Percentiles rank a stretch among this genome's conserved stretches.
phyloP scores from a whole-genome alignment of 306 rosid species.

The Aeschynomene evenia region DNA sequence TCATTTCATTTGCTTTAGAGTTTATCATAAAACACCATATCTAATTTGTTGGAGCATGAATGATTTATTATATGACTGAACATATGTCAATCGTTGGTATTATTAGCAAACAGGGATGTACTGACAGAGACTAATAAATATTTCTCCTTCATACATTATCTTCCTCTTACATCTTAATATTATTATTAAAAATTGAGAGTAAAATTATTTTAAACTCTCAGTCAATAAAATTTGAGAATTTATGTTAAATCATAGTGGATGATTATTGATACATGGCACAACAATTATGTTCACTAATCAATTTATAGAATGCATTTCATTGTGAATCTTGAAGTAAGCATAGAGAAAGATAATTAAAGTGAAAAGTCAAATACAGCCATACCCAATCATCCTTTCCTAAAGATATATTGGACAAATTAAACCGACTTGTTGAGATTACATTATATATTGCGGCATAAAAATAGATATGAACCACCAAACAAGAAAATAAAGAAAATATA shows the following conservation, averaged over 20 bases:
- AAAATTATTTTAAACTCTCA: no score
- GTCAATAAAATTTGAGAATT: no score
- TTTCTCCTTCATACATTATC: neutral
- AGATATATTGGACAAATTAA: neutral
- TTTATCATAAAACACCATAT: neutral
- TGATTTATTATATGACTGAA: neutral
- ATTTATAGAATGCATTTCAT: neutral
- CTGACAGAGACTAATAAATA: neutral
- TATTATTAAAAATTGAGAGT: no score
- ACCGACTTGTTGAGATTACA: constrained; percentile 22
- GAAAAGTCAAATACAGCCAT: neutral
- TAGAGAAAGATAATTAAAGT: neutral
- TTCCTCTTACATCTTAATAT: neutral
- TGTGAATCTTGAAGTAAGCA: neutral
- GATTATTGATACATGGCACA: no score
- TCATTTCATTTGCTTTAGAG: neutral
- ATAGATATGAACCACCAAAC: neutral
- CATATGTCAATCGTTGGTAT: neutral
- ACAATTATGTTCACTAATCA: no score
- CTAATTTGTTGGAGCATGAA: neutral
- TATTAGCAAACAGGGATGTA: neutral
- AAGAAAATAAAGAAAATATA: no score
- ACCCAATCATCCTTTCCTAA: neutral
- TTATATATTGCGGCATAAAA: no score
- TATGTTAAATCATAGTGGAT: no score